Conservation (phyloP, 2,329 filamentous ascomycete genomes). For the Corinectria fuckeliana region DNA sequence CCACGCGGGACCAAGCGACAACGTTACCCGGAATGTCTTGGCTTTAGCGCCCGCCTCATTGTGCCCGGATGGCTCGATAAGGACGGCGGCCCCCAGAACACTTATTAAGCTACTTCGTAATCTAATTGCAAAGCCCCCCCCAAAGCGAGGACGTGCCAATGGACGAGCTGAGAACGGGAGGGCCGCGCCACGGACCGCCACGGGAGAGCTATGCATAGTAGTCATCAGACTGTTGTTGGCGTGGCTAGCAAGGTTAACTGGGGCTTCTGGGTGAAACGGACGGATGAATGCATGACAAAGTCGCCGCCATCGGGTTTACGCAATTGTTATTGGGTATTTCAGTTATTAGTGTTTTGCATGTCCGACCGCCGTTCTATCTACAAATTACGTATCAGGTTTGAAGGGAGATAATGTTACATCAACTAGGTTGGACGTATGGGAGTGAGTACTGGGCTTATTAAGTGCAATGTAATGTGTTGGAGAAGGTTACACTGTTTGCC, state of each 20-base stretch:
- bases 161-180: constrained; percentile 19
- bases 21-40: constrained; percentile 9
- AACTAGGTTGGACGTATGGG: neutral
- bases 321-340: neutral
- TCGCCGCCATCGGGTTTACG: neutral
- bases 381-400: neutral
- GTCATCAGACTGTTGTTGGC: constrained; percentile 16
- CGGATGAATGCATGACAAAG: neutral
- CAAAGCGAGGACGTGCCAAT: neutral
- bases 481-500: constrained; percentile 2
- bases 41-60: neutral
- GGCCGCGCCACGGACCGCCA: constrained; percentile 35
- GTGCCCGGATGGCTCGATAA: neutral
- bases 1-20: constrained; percentile 7
- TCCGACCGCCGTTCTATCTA: neutral
- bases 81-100: no score
- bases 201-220: constrained; percentile 32
- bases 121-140: constrained; percentile 4
- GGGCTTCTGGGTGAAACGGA: neutral
- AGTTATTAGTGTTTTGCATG: neutral
- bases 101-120: no score
- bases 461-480: neutral
- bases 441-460: neutral
- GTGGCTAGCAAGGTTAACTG: neutral
- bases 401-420: neutral